A percentile compares a stretch with the other conserved stretches of the same genome.
These are phyloP conservation scores for Tilletiaria anomala DNA, from an alignment of 1,284 basidiomycete species.

Conservation along the genomic window DNA sequence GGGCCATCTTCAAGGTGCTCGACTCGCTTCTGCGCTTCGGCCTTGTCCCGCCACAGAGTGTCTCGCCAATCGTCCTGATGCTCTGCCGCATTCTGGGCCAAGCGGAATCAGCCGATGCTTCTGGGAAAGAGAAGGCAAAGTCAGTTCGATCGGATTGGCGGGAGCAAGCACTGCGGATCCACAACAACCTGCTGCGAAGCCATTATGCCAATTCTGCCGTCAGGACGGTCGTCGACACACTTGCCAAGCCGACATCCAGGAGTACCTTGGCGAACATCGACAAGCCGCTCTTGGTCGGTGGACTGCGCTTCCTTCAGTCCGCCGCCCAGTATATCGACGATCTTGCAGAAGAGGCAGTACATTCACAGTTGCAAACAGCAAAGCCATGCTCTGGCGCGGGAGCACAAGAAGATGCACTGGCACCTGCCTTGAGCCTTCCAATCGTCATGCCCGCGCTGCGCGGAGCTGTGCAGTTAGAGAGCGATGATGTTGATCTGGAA, in stretches of 20 bases:
- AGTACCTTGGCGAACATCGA: neutral
- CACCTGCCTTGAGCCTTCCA: constrained; percentile 19
- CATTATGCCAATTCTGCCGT: constrained; percentile 33
- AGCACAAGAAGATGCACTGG: constrained; percentile 18
- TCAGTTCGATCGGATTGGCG: no score
- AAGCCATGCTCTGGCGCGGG: constrained; percentile 5
- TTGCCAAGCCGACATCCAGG: constrained; percentile 3
- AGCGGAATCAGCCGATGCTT: neutral
- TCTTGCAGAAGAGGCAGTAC: no score
- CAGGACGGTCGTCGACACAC: constrained; percentile 16
- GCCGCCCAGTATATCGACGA: neutral
- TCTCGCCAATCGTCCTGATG: constrained; percentile 18
- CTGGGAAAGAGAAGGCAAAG: neutral
- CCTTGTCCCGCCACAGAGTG: constrained; percentile 22
- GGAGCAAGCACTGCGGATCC: constrained; percentile 12
- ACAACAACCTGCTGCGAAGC: constrained; percentile 29
- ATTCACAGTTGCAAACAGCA: no score
- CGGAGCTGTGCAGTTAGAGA: constrained; percentile 23
- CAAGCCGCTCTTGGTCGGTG: constrained; percentile 21
- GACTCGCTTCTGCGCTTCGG: constrained; percentile 31
- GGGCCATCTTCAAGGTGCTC: constrained; percentile 19
- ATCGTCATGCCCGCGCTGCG: constrained; percentile 26
- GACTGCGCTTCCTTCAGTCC: constrained; percentile 23
- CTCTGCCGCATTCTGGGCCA: constrained; percentile 30
- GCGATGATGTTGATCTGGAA: constrained; percentile 26